Percentiles rank a stretch among this genome's conserved stretches.
Evolutionary conservation across 179 eudicot genomes (phyloP).

Genomic region (Carnegiea gigantea): DNA sequence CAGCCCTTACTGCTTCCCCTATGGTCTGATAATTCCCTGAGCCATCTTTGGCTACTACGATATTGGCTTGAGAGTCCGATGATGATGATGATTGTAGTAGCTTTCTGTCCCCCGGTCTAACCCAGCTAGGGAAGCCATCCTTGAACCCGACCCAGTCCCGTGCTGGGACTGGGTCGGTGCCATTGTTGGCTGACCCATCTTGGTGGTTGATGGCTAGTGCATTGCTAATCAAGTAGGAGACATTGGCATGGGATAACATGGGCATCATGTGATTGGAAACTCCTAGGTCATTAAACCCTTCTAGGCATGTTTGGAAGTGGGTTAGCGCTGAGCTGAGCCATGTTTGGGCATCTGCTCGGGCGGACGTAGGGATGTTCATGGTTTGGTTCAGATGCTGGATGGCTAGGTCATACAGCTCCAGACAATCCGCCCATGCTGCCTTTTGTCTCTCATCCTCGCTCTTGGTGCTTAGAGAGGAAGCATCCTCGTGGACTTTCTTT

Average conservation of each 20-base stretch:
- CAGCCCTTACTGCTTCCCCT: constrained; percentile 37
- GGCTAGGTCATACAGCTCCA: constrained; percentile 55
- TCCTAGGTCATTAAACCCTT: constrained; percentile 49
- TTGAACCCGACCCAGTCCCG: constrained; percentile 1
- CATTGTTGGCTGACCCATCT: not conserved
- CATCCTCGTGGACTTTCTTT: constrained; percentile 24
- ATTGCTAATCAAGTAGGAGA: constrained; percentile 41
- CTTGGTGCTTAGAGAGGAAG: constrained; percentile 28
- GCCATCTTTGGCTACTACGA: constrained; percentile 55
- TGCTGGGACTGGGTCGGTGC: not conserved
- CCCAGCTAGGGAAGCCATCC: constrained; percentile 38
- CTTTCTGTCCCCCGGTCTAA: constrained; percentile 32
- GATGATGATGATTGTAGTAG: constrained; percentile 33
- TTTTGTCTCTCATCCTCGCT: constrained; percentile 36
- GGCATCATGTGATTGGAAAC: constrained; percentile 31
- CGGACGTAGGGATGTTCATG: constrained; percentile 17
- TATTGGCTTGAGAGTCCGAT: constrained; percentile 23
- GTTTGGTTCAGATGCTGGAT: constrained; percentile 45
- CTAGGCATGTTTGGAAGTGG: constrained; percentile 52
- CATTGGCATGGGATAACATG: constrained; percentile 27
- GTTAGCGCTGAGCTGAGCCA: constrained; percentile 74
- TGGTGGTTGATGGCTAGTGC: constrained; percentile 38
- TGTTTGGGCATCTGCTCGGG: constrained; percentile 49
- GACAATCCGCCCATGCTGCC: constrained; percentile 63
- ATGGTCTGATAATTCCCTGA: constrained; percentile 44